phyloP scores from a whole-genome alignment of 345 rosid genomes.

The Eutrema japonicum region DNA sequence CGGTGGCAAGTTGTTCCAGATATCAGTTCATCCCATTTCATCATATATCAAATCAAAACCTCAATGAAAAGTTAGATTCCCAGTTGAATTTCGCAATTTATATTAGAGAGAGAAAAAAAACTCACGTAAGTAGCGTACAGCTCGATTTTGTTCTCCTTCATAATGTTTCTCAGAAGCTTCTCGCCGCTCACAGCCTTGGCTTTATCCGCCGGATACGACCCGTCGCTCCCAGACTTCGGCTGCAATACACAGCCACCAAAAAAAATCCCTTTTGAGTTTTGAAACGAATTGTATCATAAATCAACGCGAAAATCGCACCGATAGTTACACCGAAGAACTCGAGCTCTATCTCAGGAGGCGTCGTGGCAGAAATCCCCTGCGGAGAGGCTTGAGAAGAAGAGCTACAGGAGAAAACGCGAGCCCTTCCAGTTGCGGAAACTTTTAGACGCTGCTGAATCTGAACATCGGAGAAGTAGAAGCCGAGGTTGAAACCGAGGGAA shows the following conservation, averaged over 20 bases:
- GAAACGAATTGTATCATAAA: not conserved
- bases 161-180: constrained; percentile 75
- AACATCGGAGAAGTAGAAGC: constrained; percentile 39
- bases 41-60: too few relatives aligned
- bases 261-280: not conserved
- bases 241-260: constrained; percentile 36
- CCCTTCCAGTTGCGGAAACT: constrained; percentile 25
- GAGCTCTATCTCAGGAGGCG: constrained; percentile 72
- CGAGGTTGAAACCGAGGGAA: constrained; percentile 45
- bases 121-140: constrained; percentile 86
- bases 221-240: constrained; percentile 72
- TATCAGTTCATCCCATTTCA: not conserved
- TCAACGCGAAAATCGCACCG: constrained; percentile 22
- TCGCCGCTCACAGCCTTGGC: constrained; percentile 74
- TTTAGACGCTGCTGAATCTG: constrained; percentile 12
- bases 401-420: constrained; percentile 36
- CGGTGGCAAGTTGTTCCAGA: not conserved
- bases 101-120: not conserved
- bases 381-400: constrained; percentile 42
- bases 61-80: too few relatives aligned
- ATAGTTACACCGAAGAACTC: constrained; percentile 69
- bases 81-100: not conserved
- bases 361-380: constrained; percentile 33
- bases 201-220: constrained; percentile 66
- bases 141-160: constrained; percentile 82